Evolutionary conservation across 129 eudicot genomes (phyloP).

Genomic region (Deinandra increscens): DNA sequence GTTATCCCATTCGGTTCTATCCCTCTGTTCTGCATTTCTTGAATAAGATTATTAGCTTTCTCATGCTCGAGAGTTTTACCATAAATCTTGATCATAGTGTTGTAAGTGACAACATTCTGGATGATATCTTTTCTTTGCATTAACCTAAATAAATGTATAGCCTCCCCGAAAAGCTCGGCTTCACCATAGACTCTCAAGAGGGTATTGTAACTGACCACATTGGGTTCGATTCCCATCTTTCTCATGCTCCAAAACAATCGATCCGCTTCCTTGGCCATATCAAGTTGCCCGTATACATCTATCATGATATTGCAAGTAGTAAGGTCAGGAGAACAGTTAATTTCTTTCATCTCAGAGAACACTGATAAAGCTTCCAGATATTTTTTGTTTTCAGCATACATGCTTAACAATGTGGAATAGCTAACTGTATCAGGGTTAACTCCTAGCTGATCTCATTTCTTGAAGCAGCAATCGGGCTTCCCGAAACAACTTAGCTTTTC

Average conservation of each 20-base stretch:
- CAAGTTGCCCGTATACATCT: conserved; percentile 94
- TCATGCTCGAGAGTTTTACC: conserved; percentile 83
- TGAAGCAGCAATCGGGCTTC: conserved; percentile 59
- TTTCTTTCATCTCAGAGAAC: conserved; percentile 73
- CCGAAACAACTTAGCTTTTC: conserved; percentile 80
- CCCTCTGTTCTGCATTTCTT: conserved; percentile 82
- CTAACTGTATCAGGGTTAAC: conserved; percentile 73
- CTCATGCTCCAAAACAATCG: conserved; percentile 87
- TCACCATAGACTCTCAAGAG: conserved; percentile 88
- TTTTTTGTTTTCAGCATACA: conserved; percentile 70
- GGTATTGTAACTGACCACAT: conserved; percentile 89
- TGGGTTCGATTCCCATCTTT: conserved; percentile 77
- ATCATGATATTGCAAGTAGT: conserved; percentile 92
- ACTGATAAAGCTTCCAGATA: conserved; percentile 75
- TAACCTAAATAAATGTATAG: conserved; percentile 84
- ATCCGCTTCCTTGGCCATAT: conserved; percentile 94
- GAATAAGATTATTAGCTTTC: conserved; percentile 81
- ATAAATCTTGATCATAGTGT: conserved; percentile 83
- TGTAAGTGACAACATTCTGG: conserved; percentile 81
- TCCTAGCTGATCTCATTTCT: conserved; percentile 70
- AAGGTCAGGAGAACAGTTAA: conserved; percentile 56
- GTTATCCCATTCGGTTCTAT: conserved; percentile 87
- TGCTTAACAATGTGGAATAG: conserved; percentile 68
- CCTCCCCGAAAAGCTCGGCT: conserved; percentile 96
- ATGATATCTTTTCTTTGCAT: conserved; percentile 89